Base-by-base conservation (phyloP, 1,284 basidiomycete species). In the Vanrija sp. region DNA sequence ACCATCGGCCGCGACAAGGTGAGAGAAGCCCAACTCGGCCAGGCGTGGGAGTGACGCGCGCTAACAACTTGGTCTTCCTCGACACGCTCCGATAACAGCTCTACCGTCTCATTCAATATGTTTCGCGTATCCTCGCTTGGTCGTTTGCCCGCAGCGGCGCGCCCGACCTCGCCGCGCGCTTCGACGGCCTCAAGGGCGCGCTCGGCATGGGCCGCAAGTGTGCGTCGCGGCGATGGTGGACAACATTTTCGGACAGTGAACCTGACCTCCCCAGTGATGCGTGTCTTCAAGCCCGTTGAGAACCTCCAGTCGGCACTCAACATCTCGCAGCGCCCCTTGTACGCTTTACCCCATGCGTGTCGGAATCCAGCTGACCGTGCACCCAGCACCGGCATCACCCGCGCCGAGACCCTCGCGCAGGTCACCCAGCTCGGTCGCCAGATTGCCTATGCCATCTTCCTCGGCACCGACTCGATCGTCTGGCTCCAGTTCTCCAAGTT, bases 201-300 rank as follows among this genome's bases (percentile, higher is more conserved):
- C 82, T 94, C 31, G 88, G 83, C 3, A 82, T 81, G 22, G 87
- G 83, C 43, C 81, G 91, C 58, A 93, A 91, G 76, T 78, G 90
- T 92, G 70, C 60, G 86, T 57, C 20, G 37, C 27, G 27, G 27
- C 27, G 27, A 20, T 7, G 4, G 41, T 4, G 6, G n/a, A 19
- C 22, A 44, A 9, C 22, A n/a, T 23, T 10, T 12, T 6, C 8
- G 6, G 27, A 31, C 10, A 31, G 27, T 12, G 10, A 31, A 31
- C 27, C 6, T 12, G n/a, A 25, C 24, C 24, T 25, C 5, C 27
- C 5, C 67, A 96, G 93, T 97, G 48, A 82, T 98, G 82, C 84
- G 95, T 19, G 79, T 98, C 49, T 91, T 93, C 66, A 96, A 97
- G 77, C 93, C 93, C 25, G 67, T 96, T 59, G 95, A 98, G 73